A percentile compares a stretch with the other conserved stretches of the same genome.
These are phyloP conservation scores for Lolium multiflorum DNA, from an alignment of 176 grass and related monocot species.

Conservation along the genomic window DNA sequence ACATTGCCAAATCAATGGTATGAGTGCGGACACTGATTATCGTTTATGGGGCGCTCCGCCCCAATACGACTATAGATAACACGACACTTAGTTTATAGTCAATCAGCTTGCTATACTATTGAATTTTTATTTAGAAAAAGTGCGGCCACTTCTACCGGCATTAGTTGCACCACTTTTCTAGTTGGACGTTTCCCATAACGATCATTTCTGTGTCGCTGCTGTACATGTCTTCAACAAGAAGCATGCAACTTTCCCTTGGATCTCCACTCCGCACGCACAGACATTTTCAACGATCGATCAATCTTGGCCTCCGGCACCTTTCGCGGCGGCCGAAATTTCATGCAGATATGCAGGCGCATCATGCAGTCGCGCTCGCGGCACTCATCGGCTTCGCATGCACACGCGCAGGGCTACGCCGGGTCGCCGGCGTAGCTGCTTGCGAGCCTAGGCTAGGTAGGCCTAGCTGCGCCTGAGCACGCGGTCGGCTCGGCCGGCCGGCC, in stretches of 20 bases:
- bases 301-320: background rate
- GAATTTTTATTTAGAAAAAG: no score
- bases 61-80: no score
- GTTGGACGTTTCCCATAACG: no score
- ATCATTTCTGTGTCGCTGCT: background rate
- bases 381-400: constrained; percentile 1
- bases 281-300: background rate
- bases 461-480: constrained; percentile 18
- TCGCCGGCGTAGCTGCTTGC: constrained; percentile 28
- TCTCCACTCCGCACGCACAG: background rate
- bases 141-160: no score
- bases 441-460: background rate
- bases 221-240: background rate
- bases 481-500: background rate
- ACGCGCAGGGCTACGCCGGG: constrained; percentile 32
- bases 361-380: background rate
- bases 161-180: no score
- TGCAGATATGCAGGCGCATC: constrained; percentile 7
- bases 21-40: no score
- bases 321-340: background rate
- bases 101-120: no score
- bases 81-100: no score
- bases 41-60: no score
- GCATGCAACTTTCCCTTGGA: constrained; percentile 24
- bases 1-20: no score